phyloP scores from a whole-genome alignment of 2,329 filamentous ascomycete genomes.

The Aureobasidium musti region DNA sequence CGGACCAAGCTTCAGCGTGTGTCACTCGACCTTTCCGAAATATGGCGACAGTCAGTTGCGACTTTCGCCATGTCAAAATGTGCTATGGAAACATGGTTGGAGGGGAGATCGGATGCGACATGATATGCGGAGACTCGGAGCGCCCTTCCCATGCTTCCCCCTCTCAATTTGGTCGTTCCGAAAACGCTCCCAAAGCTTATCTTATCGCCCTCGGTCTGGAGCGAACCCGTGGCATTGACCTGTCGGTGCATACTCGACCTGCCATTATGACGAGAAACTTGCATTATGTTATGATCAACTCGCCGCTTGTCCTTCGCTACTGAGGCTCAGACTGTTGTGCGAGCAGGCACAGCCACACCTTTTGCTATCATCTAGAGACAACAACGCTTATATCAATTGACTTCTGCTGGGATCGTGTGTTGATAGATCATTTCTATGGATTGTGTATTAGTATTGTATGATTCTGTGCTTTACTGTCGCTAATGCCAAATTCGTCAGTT shows the following conservation, averaged over 20 bases:
- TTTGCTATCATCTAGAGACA: background rate
- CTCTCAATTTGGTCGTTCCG: background rate
- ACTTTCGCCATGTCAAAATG: conserved; percentile 9
- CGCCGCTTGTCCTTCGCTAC: background rate
- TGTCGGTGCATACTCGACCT: no score
- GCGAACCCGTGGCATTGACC: background rate
- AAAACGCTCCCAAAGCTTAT: conserved; percentile 16
- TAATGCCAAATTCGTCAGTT: conserved; percentile 2
- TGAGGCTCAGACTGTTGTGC: no score
- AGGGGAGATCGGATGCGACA: conserved; percentile 9
- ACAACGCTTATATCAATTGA: background rate
- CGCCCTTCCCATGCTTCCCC: no score
- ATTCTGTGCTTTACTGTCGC: background rate
- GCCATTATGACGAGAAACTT: background rate
- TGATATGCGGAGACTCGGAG: background rate
- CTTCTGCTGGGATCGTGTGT: background rate
- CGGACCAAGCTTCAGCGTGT: conserved; percentile 18
- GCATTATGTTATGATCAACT: no score
- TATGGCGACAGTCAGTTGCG: background rate
- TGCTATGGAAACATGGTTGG: conserved; percentile 6
- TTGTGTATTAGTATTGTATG: background rate
- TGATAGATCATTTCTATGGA: background rate
- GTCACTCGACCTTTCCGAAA: conserved; percentile 7
- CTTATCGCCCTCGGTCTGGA: conserved; percentile 1
- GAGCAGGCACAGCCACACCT: no score